These are phyloP conservation scores for Exophiala sp. DNA, from an alignment of 2,329 filamentous ascomycete species.

Conservation along the genomic window DNA sequence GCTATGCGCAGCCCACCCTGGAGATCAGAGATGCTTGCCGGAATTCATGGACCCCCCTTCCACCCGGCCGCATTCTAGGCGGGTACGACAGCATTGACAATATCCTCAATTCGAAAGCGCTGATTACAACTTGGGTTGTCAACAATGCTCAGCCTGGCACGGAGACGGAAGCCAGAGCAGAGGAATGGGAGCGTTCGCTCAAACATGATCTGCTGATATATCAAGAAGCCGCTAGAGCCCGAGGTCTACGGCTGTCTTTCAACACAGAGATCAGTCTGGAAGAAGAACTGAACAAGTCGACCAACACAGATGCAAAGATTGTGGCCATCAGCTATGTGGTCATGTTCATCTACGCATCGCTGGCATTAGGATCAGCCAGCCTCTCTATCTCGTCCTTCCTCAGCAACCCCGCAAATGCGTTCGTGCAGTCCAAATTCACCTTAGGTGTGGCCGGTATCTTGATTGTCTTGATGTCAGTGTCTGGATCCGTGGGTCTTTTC, in stretches of 20 bases:
- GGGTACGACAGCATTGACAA: conserved; percentile 62
- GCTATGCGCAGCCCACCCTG: conserved; percentile 71
- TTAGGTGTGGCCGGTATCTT: conserved; percentile 89
- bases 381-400: conserved; percentile 70
- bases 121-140: conserved; percentile 92
- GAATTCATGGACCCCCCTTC: conserved; percentile 83
- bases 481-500: conserved; percentile 88
- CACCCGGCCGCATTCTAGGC: conserved; percentile 78
- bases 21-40: conserved; percentile 66
- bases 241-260: conserved; percentile 84
- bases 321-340: conserved; percentile 93
- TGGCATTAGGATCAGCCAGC: conserved; percentile 84
- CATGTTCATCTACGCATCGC: conserved; percentile 96
- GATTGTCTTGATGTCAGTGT: conserved; percentile 96
- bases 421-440: conserved; percentile 95
- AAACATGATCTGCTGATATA: conserved; percentile 68
- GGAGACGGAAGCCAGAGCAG: conserved; percentile 62
- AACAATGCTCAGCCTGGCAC: conserved; percentile 76
- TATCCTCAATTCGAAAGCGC: conserved; percentile 62
- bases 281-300: conserved; percentile 93
- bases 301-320: conserved; percentile 96
- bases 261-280: conserved; percentile 92
- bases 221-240: conserved; percentile 68
- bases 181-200: conserved; percentile 82
- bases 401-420: conserved; percentile 70